These are phyloP conservation scores for Neocucurbitaria cava DNA, from an alignment of 2,329 filamentous ascomycete species.

Conservation along the genomic window DNA sequence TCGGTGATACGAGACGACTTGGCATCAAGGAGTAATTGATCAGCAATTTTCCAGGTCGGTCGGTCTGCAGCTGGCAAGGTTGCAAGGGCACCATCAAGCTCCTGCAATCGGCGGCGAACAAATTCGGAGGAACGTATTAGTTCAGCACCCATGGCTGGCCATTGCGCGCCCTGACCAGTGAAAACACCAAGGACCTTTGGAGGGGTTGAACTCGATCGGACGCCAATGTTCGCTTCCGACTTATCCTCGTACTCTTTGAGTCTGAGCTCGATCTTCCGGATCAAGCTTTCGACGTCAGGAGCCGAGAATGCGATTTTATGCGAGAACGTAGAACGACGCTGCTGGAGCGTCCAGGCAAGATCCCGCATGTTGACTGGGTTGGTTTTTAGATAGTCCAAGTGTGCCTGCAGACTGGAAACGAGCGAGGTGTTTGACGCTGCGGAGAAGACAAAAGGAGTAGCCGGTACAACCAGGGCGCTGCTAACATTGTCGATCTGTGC, in stretches of 20 bases:
- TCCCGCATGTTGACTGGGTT: too few species aligned
- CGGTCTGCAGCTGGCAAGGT: constrained; percentile 48
- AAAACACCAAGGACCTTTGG: constrained; percentile 26
- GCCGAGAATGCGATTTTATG: too few species aligned
- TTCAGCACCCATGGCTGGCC: too few species aligned
- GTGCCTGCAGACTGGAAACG: too few species aligned
- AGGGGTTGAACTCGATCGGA: neutral
- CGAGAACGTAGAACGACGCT: too few species aligned
- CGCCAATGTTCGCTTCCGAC: neutral
- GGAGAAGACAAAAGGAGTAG: neutral
- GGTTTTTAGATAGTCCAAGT: too few species aligned
- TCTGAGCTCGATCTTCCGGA: neutral
- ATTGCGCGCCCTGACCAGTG: constrained; percentile 56
- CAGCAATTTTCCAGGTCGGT: constrained; percentile 15
- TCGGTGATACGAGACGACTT: constrained; percentile 10
- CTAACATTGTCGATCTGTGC: neutral
- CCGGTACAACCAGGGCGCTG: neutral
- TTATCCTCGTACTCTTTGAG: neutral
- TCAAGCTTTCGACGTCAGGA: too few species aligned
- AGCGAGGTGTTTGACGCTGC: neutral
- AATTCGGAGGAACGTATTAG: too few species aligned
- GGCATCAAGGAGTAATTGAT: constrained; percentile 14
- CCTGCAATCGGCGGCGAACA: too few species aligned
- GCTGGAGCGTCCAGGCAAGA: too few species aligned
- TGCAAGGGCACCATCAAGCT: too few species aligned